These are phyloP conservation scores for Solanum medicagineum DNA, from an alignment of 257 asterid species.

Conservation along the genomic window DNA sequence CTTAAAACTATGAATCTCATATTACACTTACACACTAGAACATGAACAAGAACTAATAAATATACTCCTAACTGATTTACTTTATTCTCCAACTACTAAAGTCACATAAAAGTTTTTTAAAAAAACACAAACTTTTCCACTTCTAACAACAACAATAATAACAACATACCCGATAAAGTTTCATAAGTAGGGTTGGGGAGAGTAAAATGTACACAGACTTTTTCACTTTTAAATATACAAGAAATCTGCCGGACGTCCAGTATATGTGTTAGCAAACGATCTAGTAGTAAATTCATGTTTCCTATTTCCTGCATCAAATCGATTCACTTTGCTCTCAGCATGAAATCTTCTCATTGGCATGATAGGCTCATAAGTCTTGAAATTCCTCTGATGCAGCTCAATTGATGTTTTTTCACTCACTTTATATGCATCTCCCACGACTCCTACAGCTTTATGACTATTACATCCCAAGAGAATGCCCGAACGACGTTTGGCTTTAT, in stretches of 20 bases:
- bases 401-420: conserved; percentile 10
- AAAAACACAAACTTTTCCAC: neutral
- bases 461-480: conserved; percentile 56
- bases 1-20: neutral
- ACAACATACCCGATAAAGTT: too few relatives aligned
- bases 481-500: conserved; percentile 26
- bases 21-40: neutral
- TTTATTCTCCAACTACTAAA: neutral
- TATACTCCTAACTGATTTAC: neutral
- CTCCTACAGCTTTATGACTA: conserved; percentile 52
- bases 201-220: neutral
- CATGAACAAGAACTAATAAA: neutral
- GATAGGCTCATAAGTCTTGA: conserved; percentile 7
- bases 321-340: conserved; percentile 17
- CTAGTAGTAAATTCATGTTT: conserved; percentile 23
- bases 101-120: neutral
- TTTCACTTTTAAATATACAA: conserved; percentile 11
- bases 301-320: conserved; percentile 22
- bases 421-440: conserved; percentile 47
- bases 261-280: conserved; percentile 14
- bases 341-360: conserved; percentile 33
- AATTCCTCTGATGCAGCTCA: conserved; percentile 6
- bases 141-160: neutral
- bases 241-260: conserved; percentile 18
- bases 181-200: too few relatives aligned